Percentiles rank a stretch among this genome's conserved stretches.
Conservation (phyloP, 2,329 filamentous ascomycete species). For the Xylariaceae sp. region DNA sequence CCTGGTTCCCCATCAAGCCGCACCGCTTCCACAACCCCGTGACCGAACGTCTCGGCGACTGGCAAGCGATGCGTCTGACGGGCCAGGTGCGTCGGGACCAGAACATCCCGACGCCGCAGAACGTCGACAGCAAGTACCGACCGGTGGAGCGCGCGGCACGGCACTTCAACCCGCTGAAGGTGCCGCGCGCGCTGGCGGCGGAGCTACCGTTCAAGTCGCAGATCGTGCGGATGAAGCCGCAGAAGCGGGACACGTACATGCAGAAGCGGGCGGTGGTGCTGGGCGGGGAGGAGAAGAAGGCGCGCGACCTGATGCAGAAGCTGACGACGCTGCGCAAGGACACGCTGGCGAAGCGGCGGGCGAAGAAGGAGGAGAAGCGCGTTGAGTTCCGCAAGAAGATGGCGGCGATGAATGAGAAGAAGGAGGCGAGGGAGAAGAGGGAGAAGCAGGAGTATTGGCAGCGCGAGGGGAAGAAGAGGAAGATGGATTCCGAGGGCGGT, state of each 20-base stretch:
- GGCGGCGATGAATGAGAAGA: constrained; percentile 77
- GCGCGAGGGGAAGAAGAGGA: constrained; percentile 72
- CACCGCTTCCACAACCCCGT: constrained; percentile 96
- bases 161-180: constrained; percentile 72
- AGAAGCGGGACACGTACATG: constrained; percentile 79
- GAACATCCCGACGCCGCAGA: constrained; percentile 68
- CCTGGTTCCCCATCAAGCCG: constrained; percentile 95
- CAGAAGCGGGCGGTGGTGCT: constrained; percentile 92
- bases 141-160: constrained; percentile 59
- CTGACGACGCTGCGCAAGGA: constrained; percentile 86
- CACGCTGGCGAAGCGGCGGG: constrained; percentile 74
- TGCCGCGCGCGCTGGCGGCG: constrained; percentile 75
- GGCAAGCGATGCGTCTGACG: constrained; percentile 90
- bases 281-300: constrained; percentile 81
- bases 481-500: constrained; percentile 37
- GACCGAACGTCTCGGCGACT: constrained; percentile 79
- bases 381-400: constrained; percentile 78
- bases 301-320: constrained; percentile 85
- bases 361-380: constrained; percentile 83
- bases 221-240: constrained; percentile 73
- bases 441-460: constrained; percentile 92
- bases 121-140: constrained; percentile 82
- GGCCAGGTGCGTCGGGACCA: constrained; percentile 80
- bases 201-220: constrained; percentile 90
- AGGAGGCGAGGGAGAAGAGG: constrained; percentile 77